Percentiles rank a stretch among this genome's conserved stretches.
phyloP scores from a whole-genome alignment of 805 yeast genomes.

The Candida pseudofarinosa region DNA sequence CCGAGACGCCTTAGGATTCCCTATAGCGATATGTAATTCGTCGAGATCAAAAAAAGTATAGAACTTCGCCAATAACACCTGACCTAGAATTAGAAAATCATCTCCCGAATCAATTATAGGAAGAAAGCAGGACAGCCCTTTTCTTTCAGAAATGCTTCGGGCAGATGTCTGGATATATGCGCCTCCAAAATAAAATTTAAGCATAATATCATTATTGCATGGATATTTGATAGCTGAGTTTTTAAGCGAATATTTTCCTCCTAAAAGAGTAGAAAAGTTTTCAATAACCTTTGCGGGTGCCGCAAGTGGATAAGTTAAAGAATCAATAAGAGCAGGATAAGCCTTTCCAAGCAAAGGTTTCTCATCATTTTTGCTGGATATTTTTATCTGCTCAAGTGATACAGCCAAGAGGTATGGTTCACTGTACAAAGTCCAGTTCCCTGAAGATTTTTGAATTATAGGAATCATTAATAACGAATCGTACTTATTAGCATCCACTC shows the following conservation, averaged over 20 bases:
- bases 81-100: slow-evolving; percentile 4
- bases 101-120: slow-evolving; percentile 1
- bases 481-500: slow-evolving; percentile 5
- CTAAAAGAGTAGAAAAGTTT: slow-evolving; percentile 3
- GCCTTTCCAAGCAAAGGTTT: slow-evolving; percentile 3
- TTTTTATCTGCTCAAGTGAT: slow-evolving; percentile 4
- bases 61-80: slow-evolving; percentile 1
- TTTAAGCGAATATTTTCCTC: not conserved
- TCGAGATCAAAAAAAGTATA: slow-evolving; percentile 5
- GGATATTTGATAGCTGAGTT: slow-evolving; percentile 1
- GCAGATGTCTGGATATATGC: not conserved
- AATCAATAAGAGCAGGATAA: slow-evolving; percentile 8
- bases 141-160: not conserved
- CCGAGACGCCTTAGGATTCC: not conserved
- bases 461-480: slow-evolving; percentile 7
- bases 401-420: slow-evolving; percentile 8
- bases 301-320: slow-evolving; percentile 4
- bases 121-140: not conserved
- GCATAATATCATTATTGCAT: not conserved
- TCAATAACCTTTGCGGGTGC: slow-evolving; percentile 6
- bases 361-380: not conserved
- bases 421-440: slow-evolving; percentile 4
- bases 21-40: slow-evolving; percentile 2
- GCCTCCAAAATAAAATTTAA: slow-evolving; percentile 1
- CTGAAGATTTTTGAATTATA: slow-evolving; percentile 6